Base-by-base conservation (phyloP, 2,329 filamentous ascomycete genomes). In the Polychaeton citri region DNA sequence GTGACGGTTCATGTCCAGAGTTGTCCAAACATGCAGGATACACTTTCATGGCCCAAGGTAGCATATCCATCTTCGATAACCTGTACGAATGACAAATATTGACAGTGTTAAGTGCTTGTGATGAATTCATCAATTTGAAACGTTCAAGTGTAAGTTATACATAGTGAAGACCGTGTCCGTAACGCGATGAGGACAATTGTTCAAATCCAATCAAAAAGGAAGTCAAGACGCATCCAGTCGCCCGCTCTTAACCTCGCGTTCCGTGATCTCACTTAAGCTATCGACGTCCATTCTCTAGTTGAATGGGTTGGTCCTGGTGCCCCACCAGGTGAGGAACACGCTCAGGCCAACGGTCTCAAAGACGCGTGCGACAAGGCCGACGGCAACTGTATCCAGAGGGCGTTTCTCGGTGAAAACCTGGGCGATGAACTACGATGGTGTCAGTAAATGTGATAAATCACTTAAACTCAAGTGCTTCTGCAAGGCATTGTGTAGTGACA, bases 311-410 rank as follows among this genome's bases (percentile, higher is more conserved):
- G 85, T 90, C 58, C 82, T 80, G 55, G 88, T 95, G 55, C 88
- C 88, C 88, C 88, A 96, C 81, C 84, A 96, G 58, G 85, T 94
- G 52, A 96, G 71, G 74, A 96, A 85, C 54, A 94, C 60, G 44
- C 81, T 86, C 40, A 96, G 74, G 45, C 88, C 90, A 41, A 96
- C 75, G 3, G 90, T 95, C 75, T 96, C 90, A 50, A 94, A 74
- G 50, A 90, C 66, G 65, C 90, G 87, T 55, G 83, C 80, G 34
- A 90, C 65, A 43, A 81, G 75, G 57, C 81, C 82, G 47, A 95
- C 80, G 49, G 84, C 85, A 49, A 96, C 76, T 43, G 83, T 88
- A 64, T 96, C 88, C 40, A 90, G 64, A 35, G 88, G 83, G 41
- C 87, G 81, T 74, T 88, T 93, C 75, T 96, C 88, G 32, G 81